phyloP scores from a whole-genome alignment of 1,139 yeast species.

The Yamadazyma atlantica region DNA sequence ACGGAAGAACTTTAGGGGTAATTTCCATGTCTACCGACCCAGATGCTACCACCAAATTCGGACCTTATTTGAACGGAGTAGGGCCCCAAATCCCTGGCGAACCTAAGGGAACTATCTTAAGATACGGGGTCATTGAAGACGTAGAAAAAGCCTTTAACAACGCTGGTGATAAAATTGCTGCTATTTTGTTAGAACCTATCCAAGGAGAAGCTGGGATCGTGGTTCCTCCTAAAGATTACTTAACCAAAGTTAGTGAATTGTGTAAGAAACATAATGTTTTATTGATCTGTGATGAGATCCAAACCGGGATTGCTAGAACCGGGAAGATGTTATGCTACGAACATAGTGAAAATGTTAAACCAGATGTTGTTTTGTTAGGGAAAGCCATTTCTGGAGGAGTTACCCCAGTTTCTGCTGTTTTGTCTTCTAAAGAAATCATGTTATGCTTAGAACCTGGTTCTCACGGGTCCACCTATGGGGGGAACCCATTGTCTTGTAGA shows the following conservation, averaged over 20 bases:
- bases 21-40: conserved; percentile 96
- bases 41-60: conserved; percentile 85
- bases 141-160: conserved; percentile 77
- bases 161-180: conserved; percentile 91
- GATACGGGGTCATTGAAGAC: conserved; percentile 84
- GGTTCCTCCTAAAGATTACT: conserved; percentile 84
- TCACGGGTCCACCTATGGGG: conserved; percentile 98
- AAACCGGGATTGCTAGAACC: conserved; percentile 96
- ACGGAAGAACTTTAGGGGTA: conserved; percentile 94
- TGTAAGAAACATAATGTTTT: conserved; percentile 84
- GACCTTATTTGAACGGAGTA: conserved; percentile 83
- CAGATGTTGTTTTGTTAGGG: conserved; percentile 86
- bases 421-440: conserved; percentile 88
- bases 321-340: conserved; percentile 92
- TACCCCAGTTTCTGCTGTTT: conserved; percentile 86
- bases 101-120: conserved; percentile 50
- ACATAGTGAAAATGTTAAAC: conserved; percentile 75
- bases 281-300: conserved; percentile 94
- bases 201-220: conserved; percentile 99
- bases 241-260: conserved; percentile 66
- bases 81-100: conserved; percentile 79
- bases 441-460: conserved; percentile 90
- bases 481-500: conserved; percentile 92
- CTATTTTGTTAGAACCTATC: conserved; percentile 89
- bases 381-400: conserved; percentile 97